phyloP scores from a whole-genome alignment of 345 rosid species.

The Clarkia xantiana region DNA sequence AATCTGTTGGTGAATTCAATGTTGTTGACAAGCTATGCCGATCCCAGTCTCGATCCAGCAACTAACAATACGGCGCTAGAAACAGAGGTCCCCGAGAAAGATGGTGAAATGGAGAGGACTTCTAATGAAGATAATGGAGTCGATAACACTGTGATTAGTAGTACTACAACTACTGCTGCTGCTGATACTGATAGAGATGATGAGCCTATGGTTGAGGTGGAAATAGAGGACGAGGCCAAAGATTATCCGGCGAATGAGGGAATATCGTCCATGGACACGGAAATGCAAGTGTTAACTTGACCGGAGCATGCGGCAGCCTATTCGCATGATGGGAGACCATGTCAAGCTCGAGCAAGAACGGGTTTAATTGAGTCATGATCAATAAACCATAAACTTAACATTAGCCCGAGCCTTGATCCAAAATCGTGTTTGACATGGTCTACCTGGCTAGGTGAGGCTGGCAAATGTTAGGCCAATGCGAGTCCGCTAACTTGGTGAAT shows the following conservation, averaged over 20 bases:
- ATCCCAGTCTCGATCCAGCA: slow-evolving; percentile 25
- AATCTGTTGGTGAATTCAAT: slow-evolving; percentile 72
- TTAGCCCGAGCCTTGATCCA: too few relatives aligned
- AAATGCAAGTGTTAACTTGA: too few relatives aligned
- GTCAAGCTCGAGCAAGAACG: too few relatives aligned
- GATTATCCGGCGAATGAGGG: slow-evolving; percentile 17
- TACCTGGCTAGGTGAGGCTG: too few relatives aligned
- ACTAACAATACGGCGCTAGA: slow-evolving; percentile 8
- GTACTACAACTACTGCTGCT: slow-evolving; percentile 6
- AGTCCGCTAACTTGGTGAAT: too few relatives aligned
- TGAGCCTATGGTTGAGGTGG: slow-evolving; percentile 62
- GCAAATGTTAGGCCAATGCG: too few relatives aligned
- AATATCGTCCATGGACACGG: too few relatives aligned
- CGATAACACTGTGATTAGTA: slow-evolving; percentile 33
- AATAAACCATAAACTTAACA: too few relatives aligned
- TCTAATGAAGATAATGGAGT: slow-evolving; percentile 38
- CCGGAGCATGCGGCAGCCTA: too few relatives aligned
- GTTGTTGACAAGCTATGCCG: slow-evolving; percentile 25
- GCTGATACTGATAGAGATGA: slow-evolving; percentile 14
- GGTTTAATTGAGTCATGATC: too few relatives aligned
- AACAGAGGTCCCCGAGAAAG: slow-evolving; percentile 16
- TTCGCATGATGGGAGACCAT: too few relatives aligned
- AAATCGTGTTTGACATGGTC: too few relatives aligned
- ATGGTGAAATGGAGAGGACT: slow-evolving; percentile 17
- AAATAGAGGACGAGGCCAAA: slow-evolving; percentile 49